A percentile compares a stretch with the other conserved stretches of the same genome.
These are phyloP conservation scores for Penicillium capsulatum DNA, from an alignment of 2,329 filamentous ascomycete genomes.

Conservation along the genomic window DNA sequence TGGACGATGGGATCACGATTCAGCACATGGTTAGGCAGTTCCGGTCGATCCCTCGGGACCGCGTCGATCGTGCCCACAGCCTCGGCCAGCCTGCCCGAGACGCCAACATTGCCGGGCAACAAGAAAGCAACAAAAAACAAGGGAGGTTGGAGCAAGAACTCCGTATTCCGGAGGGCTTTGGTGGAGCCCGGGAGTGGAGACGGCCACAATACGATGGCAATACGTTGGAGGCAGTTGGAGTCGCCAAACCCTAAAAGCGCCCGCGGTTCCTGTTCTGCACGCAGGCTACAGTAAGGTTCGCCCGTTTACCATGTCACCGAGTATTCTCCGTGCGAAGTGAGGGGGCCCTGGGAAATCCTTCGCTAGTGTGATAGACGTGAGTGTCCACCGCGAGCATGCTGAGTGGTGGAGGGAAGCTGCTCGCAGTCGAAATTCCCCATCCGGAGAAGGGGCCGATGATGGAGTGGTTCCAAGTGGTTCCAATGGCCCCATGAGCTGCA, in stretches of 20 bases:
- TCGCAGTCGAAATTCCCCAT: slow-evolving; percentile 5
- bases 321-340: neutral
- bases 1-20: no score
- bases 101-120: neutral
- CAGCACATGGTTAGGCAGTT: neutral
- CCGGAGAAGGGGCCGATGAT: slow-evolving; percentile 1
- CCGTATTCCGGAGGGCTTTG: no score
- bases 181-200: no score
- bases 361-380: no score
- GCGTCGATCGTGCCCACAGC: slow-evolving; percentile 7
- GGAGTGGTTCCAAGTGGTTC: no score
- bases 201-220: slow-evolving; percentile 7
- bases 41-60: slow-evolving; percentile 10
- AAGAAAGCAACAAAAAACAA: no score
- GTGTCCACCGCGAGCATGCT: neutral
- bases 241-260: neutral
- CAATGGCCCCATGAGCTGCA: slow-evolving; percentile 13
- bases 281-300: no score
- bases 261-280: slow-evolving; percentile 10
- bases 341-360: neutral
- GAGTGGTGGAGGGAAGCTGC: slow-evolving; percentile 1
- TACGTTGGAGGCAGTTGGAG: slow-evolving; percentile 13
- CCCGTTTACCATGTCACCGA: neutral
- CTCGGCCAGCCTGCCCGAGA: slow-evolving; percentile 5
- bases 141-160: no score